Conservation (phyloP, 441 rosid genomes). For the Macaranga tanarius region DNA sequence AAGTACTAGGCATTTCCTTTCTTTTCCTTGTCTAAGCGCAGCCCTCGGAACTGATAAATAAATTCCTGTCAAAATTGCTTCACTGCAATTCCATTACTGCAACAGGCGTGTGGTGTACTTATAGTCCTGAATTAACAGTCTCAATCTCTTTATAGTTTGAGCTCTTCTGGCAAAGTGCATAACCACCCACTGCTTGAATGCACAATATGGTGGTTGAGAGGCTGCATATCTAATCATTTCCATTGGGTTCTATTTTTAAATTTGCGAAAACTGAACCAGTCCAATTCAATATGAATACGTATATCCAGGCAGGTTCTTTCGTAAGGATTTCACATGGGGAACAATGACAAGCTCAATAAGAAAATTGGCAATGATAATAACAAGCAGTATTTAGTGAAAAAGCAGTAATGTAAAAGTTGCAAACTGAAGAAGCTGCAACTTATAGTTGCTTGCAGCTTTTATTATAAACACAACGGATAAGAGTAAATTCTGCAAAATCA, state of each 20-base stretch:
- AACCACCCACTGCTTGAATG: background rate
- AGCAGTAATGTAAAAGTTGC: no score
- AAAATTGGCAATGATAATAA: background rate
- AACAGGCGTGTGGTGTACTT: background rate
- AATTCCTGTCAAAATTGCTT: background rate
- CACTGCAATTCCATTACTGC: background rate
- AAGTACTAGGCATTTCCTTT: background rate
- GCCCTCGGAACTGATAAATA: background rate
- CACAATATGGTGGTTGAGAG: background rate
- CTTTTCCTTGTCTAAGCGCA: background rate
- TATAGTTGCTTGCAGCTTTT: background rate
- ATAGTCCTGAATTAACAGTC: background rate
- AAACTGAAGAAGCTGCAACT: background rate
- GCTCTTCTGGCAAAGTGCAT: background rate
- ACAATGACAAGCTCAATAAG: background rate
- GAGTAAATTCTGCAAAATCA: background rate
- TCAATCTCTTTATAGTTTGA: background rate
- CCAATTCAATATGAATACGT: background rate
- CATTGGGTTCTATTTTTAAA: background rate
- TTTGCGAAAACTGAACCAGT: background rate
- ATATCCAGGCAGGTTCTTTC: background rate
- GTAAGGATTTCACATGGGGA: background rate
- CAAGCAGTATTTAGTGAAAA: no score
- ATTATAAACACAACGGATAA: background rate
- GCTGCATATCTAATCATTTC: background rate